Percentiles rank a stretch among this genome's conserved stretches.
Conservation (phyloP, 805 yeast species). For the Priceomyces melissophilus region DNA sequence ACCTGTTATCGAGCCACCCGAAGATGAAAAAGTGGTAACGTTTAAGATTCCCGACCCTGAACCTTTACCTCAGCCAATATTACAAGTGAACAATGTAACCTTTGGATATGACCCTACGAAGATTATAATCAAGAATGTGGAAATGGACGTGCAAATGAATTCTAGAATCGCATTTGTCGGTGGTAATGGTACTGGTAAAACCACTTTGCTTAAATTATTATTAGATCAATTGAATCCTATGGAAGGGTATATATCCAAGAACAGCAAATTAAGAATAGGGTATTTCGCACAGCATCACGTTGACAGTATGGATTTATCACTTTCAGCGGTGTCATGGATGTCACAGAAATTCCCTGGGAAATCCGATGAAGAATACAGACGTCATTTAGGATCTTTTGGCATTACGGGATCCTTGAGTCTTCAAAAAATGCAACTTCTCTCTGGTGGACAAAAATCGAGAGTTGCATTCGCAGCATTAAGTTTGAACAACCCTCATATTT, state of each 20-base stretch:
- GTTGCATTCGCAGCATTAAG: slow-evolving; percentile 97
- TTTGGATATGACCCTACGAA: slow-evolving; percentile 76
- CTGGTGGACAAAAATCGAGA: slow-evolving; percentile 98
- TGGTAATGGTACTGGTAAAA: slow-evolving; percentile 99
- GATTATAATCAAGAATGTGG: slow-evolving; percentile 70
- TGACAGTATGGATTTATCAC: slow-evolving; percentile 87
- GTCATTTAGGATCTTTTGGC: slow-evolving; percentile 95
- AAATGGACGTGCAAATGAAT: slow-evolving; percentile 86
- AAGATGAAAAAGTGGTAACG: slow-evolving; percentile 78
- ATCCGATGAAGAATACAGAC: slow-evolving; percentile 93
- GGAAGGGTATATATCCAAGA: slow-evolving; percentile 73
- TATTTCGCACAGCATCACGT: slow-evolving; percentile 99
- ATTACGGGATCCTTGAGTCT: slow-evolving; percentile 91
- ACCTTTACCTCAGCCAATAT: slow-evolving; percentile 85
- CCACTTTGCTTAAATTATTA: slow-evolving; percentile 83
- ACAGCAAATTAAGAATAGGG: slow-evolving; percentile 87
- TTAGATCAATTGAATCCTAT: slow-evolving; percentile 75
- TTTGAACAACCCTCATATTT: slow-evolving; percentile 82
- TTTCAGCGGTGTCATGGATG: slow-evolving; percentile 94
- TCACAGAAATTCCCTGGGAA: slow-evolving; percentile 85
- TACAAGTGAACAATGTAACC: slow-evolving; percentile 80
- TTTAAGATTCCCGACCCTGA: slow-evolving; percentile 97
- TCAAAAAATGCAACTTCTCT: slow-evolving; percentile 82
- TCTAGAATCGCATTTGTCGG: slow-evolving; percentile 96
- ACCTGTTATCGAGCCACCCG: slow-evolving; percentile 91